Percentiles rank a stretch among this genome's conserved stretches.
phyloP scores from a whole-genome alignment of 1,284 basidiomycete genomes.

The Malassezia nana region DNA sequence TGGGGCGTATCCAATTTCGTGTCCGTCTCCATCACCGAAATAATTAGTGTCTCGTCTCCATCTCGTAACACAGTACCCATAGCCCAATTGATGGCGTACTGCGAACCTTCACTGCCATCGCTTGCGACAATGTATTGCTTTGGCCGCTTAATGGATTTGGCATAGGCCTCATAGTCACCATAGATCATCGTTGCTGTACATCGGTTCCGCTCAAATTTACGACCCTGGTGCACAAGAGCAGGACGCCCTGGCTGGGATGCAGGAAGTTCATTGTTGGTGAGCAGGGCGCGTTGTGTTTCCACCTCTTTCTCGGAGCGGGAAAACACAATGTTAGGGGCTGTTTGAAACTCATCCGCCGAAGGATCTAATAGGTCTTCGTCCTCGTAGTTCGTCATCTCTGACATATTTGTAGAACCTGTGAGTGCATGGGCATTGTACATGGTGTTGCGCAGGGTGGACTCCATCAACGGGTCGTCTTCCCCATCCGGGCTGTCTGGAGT shows the following conservation, averaged over 20 bases:
- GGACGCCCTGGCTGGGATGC: slow-evolving; percentile 8
- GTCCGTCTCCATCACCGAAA: slow-evolving; percentile 87
- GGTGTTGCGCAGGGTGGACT: slow-evolving; percentile 9
- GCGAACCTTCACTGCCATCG: slow-evolving; percentile 65
- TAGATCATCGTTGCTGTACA: slow-evolving; percentile 83
- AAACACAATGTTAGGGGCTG: slow-evolving; percentile 19
- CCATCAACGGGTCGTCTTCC: slow-evolving; percentile 1
- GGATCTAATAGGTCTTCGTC: slow-evolving; percentile 18
- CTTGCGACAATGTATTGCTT: slow-evolving; percentile 79
- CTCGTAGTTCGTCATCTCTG: slow-evolving; percentile 15
- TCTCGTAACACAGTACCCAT: slow-evolving; percentile 91
- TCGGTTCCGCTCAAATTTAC: slow-evolving; percentile 69
- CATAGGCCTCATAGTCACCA: slow-evolving; percentile 34
- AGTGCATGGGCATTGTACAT: slow-evolving; percentile 12
- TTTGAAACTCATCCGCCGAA: slow-evolving; percentile 16
- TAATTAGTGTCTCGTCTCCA: slow-evolving; percentile 60
- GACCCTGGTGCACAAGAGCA: slow-evolving; percentile 1
- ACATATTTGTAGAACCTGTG: neutral
- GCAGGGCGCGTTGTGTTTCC: neutral
- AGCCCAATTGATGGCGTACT: slow-evolving; percentile 52
- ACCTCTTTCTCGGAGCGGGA: slow-evolving; percentile 8
- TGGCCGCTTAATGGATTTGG: slow-evolving; percentile 54
- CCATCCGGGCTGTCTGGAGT: slow-evolving; percentile 1
- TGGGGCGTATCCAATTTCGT: slow-evolving; percentile 55
- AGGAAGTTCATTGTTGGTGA: slow-evolving; percentile 5